Conservation (phyloP, 1,284 basidiomycete species). For the Marasmius fiardii region DNA sequence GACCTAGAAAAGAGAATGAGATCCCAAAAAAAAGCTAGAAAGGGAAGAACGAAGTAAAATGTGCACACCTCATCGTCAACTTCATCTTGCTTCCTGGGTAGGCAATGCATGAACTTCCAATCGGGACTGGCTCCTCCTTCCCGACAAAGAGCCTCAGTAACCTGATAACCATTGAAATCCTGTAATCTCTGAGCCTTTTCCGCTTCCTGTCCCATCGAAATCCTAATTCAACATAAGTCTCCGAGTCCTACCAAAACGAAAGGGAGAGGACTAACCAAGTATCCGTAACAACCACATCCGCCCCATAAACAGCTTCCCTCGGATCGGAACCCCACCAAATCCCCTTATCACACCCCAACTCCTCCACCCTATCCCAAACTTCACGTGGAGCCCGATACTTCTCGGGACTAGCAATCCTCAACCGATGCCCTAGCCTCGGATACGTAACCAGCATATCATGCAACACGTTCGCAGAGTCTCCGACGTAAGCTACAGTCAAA, state of each 20-base stretch:
- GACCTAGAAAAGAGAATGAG: conserved; percentile 38
- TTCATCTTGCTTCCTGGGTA: conserved; percentile 91
- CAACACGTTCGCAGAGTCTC: conserved; percentile 94
- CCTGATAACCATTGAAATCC: conserved; percentile 92
- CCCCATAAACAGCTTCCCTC: conserved; percentile 81
- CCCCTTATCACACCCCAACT: conserved; percentile 65
- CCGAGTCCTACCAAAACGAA: conserved; percentile 3
- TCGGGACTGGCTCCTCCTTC: conserved; percentile 80
- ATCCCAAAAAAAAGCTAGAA: neutral
- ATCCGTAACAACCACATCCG: conserved; percentile 94
- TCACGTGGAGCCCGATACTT: conserved; percentile 75
- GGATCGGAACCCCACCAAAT: conserved; percentile 82
- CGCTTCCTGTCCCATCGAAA: conserved; percentile 98
- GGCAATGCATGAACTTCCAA: conserved; percentile 97
- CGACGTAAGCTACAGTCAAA: conserved; percentile 90
- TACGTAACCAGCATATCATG: conserved; percentile 97
- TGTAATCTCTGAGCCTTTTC: conserved; percentile 87
- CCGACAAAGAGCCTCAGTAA: conserved; percentile 82
- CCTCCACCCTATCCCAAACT: conserved; percentile 78
- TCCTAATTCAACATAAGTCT: conserved; percentile 46
- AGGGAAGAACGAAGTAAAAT: neutral
- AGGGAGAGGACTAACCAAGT: conserved; percentile 66
- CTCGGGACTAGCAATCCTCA: conserved; percentile 82
- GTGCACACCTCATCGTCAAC: conserved; percentile 86
- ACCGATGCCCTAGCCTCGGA: conserved; percentile 85